Evolutionary conservation across 2,329 filamentous ascomycete genomes (phyloP), one percentile per base, ranked within the genome.

Genomic region (Fusarium buharicum): DNA sequence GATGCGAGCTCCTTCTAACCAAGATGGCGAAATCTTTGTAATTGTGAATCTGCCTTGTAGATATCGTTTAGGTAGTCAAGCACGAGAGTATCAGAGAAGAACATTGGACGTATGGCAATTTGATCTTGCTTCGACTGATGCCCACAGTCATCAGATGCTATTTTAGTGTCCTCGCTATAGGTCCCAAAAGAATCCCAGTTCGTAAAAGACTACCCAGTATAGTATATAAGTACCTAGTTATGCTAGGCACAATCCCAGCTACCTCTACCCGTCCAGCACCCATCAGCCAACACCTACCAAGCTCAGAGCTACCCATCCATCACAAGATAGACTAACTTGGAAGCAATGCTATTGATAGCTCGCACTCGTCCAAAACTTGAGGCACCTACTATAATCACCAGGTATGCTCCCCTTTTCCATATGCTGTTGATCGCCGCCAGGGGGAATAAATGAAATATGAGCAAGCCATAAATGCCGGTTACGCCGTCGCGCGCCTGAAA

Each of bases 401-500:
- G 46, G 49, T 48, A 63, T 59, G 60, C 60, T 63, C 59, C 60
- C 54, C 46, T 53, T 49, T 55, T 59, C 62, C 57, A 58, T 65
- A 60, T 67, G 60, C 57, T 67, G 51, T 64, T 13, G 40, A 66
- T 59, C 64, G 60, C 60, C 65, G 54, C 55, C 65, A 46, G 59
- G 51, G 60, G 61, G 55, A 50, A 68, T 43, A 62, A 60, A 63
- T 37, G 43, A 69, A 67, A 69, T 52, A 67, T 59, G 55, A 62
- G 61, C 59, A 62, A 60, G 59, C 53, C 64, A 69, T 59, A 50
- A 62, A 62, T 69, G 62, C 68, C 68, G 60, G 50, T 64, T 70
- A 70, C 68, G 68, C 68, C 68, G 62, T 59, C 50, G 45, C 62
- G 66, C 55, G 62, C 68, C 68, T 41, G 53, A 66, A 69, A 62